Percentiles rank a stretch among this genome's conserved stretches.
Evolutionary conservation across 2,329 filamentous ascomycete species (phyloP).

Genomic region (Sporothrix dimorphospora): DNA sequence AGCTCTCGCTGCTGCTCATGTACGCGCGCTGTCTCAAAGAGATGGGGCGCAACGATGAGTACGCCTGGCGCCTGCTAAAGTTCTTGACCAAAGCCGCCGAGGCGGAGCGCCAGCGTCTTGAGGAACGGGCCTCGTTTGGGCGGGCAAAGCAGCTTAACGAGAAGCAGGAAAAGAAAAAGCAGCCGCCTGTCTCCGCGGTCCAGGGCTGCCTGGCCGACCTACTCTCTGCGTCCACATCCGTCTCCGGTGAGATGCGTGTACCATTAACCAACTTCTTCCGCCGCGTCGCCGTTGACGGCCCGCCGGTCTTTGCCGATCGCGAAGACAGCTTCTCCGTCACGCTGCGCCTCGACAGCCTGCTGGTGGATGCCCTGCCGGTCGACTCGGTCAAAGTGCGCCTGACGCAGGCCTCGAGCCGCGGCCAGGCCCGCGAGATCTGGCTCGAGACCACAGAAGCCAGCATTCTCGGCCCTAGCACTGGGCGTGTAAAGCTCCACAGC

Average conservation of each 20-base stretch:
- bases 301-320: constrained; percentile 69
- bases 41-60: constrained; percentile 76
- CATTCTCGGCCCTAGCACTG: constrained; percentile 59
- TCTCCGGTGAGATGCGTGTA: constrained; percentile 64
- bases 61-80: constrained; percentile 73
- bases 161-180: constrained; percentile 12
- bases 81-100: constrained; percentile 69
- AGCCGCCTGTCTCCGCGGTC: constrained; percentile 43
- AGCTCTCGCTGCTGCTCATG: constrained; percentile 82
- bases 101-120: constrained; percentile 49
- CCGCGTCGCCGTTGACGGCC: constrained; percentile 66
- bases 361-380: constrained; percentile 70
- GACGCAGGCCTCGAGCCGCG: constrained; percentile 56
- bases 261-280: constrained; percentile 75
- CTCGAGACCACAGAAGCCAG: constrained; percentile 42
- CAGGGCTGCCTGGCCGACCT: constrained; percentile 54
- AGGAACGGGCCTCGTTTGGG: constrained; percentile 44
- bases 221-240: constrained; percentile 48
- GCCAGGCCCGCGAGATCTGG: constrained; percentile 60
- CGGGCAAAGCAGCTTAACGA: constrained; percentile 33
- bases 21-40: constrained; percentile 81
- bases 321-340: constrained; percentile 75
- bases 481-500: constrained; percentile 49
- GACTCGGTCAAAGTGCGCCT: constrained; percentile 68
- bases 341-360: constrained; percentile 69